Evolutionary conservation across 495 filamentous ascomycete species (phyloP).

Genomic region (Tuber calosporum): DNA sequence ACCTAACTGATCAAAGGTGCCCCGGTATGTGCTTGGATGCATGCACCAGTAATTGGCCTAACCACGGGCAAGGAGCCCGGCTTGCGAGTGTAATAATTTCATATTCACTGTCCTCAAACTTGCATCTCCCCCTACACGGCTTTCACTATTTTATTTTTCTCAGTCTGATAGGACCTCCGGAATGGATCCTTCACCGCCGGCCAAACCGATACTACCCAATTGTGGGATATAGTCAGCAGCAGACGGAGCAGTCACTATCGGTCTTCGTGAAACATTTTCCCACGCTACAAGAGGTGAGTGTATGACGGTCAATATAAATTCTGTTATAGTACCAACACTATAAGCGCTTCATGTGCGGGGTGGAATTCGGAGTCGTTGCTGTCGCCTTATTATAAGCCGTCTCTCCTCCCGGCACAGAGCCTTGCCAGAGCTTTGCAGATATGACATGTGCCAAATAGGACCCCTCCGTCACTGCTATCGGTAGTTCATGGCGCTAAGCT

Average conservation of each 20-base stretch:
- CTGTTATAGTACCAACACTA: no score
- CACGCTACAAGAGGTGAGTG: neutral
- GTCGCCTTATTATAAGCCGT: neutral
- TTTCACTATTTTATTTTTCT: neutral
- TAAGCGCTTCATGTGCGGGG: no score
- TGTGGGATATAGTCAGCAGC: neutral
- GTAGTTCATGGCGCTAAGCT: neutral
- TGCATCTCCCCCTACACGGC: neutral
- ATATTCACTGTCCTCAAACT: neutral
- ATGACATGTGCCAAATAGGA: no score
- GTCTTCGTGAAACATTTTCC: neutral
- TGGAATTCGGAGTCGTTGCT: neutral
- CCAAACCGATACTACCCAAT: neutral
- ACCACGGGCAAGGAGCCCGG: neutral
- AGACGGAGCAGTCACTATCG: neutral
- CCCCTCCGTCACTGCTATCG: neutral
- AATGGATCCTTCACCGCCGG: neutral
- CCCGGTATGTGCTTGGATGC: neutral
- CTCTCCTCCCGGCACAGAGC: neutral
- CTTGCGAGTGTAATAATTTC: neutral
- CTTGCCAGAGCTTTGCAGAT: neutral
- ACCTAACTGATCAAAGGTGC: neutral
- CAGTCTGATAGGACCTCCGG: neutral
- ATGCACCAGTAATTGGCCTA: neutral
- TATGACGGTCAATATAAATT: no score